Evolutionary conservation across 2,329 filamentous ascomycete species (phyloP), one percentile per base, ranked within the genome.

Genomic region (Trichocomaceae sp.): DNA sequence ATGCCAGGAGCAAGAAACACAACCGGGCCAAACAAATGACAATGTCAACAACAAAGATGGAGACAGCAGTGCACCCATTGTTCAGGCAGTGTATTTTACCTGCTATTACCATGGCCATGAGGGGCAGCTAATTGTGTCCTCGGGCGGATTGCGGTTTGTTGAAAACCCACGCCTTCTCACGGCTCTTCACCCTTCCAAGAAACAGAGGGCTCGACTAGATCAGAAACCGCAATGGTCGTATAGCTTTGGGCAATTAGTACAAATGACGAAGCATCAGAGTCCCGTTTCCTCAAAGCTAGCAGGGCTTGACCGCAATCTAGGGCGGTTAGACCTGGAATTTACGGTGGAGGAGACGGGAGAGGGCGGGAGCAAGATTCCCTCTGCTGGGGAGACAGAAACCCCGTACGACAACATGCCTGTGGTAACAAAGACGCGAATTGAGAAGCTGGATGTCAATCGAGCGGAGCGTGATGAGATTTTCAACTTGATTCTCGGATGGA

Each of bases 381-480:
- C 46, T 22, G 47, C n/a, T 19, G 44, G 31, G 3, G 42, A 39
- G 12, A 35, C 44, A n/a, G 37, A 42, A 17, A 44, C 37, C 6
- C 29, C 37, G 23, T 23, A 46, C 17, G 20, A 22, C 5, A 23
- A 19, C 23, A 57, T 20, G 31, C 23, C 52, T 17, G 47, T 52
- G 17, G 19, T 10, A 6, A 47, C 44, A 12, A 41, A 33, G 39
- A 56, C 52, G 10, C 44, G 22, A n/a, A 39, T 57, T 8, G 57
- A 58, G 35, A 44, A 33, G n/a, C 15, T 60, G 9, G 51, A 60
- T 48, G 44, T 57, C n/a, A 44, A 54, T 20, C 41, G 42, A 6
- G 58, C 55, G 4, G 58, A 64, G 47, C 59, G 63, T 7, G 62
- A 64, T 46, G 58, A 64, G 47, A 57, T 61, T 22, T 64, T 65